phyloP scores from a whole-genome alignment of 768 basidiomycete genomes.

The Agrocybe praecox region DNA sequence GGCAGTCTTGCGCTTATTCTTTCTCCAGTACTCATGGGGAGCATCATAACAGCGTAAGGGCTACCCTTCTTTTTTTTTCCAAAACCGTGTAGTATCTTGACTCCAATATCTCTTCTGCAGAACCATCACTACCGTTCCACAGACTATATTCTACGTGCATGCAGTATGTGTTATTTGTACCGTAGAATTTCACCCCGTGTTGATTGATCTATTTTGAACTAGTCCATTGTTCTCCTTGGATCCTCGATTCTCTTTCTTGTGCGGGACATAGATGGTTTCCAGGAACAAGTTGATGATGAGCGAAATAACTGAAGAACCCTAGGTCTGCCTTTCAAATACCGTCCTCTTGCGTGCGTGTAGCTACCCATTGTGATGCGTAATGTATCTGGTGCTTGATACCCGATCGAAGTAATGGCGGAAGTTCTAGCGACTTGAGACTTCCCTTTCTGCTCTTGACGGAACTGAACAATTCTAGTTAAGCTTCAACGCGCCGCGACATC shows the following conservation, averaged over 20 bases:
- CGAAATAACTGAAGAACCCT: not conserved
- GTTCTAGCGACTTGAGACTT: too few species aligned
- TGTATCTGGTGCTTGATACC: too few species aligned
- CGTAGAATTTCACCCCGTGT: not conserved
- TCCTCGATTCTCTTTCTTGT: not conserved
- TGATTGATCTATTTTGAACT: not conserved
- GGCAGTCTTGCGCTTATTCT: slow-evolving; percentile 6
- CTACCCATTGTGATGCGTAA: too few species aligned
- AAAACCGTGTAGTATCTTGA: too few species aligned
- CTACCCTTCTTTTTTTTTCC: too few species aligned
- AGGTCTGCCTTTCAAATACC: too few species aligned
- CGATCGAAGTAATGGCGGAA: too few species aligned
- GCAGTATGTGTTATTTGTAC: not conserved
- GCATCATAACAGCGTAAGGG: slow-evolving; percentile 7
- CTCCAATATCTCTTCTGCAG: too few species aligned
- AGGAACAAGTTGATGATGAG: not conserved
- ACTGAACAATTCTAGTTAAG: too few species aligned
- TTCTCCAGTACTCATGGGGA: slow-evolving; percentile 13
- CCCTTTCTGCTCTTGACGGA: too few species aligned
- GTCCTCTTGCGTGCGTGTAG: too few species aligned
- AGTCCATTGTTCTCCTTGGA: slow-evolving; percentile 10
- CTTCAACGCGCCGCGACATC: too few species aligned
- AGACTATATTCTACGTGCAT: slow-evolving; percentile 10
- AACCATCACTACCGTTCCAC: slow-evolving; percentile 7
- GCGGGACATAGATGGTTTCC: not conserved